Percentiles rank a stretch among this genome's conserved stretches.
Evolutionary conservation across 1,139 yeast genomes (phyloP).

Genomic region (Eremothecium gossypii): DNA sequence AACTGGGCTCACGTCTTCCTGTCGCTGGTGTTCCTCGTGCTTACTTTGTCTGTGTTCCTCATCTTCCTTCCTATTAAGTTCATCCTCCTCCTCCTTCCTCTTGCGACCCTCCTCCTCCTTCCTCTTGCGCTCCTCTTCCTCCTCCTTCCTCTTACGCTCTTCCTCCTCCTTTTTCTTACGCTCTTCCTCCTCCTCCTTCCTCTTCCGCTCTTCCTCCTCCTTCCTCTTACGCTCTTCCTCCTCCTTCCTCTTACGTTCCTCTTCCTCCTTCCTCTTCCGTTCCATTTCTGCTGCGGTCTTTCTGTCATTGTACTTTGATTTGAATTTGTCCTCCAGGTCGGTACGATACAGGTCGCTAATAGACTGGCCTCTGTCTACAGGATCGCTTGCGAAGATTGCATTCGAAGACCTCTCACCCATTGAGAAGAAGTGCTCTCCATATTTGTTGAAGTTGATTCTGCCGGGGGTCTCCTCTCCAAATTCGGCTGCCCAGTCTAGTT

Average conservation of each 20-base stretch:
- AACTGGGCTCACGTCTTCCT: not conserved
- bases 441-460: constrained; percentile 5
- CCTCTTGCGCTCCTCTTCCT: not conserved
- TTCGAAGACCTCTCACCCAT: constrained; percentile 7
- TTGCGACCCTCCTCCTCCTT: not conserved
- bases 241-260: not conserved
- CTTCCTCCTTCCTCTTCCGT: not conserved
- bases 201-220: not conserved
- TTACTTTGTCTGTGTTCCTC: not conserved
- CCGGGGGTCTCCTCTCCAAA: constrained; percentile 8
- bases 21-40: not conserved
- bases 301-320: not conserved
- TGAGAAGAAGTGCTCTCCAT: constrained; percentile 6
- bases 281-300: not conserved
- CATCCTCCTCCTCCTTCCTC: not conserved
- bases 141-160: not conserved
- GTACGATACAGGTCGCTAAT: constrained; percentile 2
- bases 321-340: constrained; percentile 2
- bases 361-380: constrained; percentile 2
- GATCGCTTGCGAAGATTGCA: constrained; percentile 7
- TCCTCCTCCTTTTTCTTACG: not conserved
- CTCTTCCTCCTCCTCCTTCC: not conserved
- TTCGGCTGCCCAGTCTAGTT: constrained; percentile 5
- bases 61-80: not conserved
- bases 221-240: not conserved